A percentile compares a stretch with the other conserved stretches of the same genome.
phyloP scores from a whole-genome alignment of 2,329 filamentous ascomycete genomes.

The Sordariomycetes sp. region DNA sequence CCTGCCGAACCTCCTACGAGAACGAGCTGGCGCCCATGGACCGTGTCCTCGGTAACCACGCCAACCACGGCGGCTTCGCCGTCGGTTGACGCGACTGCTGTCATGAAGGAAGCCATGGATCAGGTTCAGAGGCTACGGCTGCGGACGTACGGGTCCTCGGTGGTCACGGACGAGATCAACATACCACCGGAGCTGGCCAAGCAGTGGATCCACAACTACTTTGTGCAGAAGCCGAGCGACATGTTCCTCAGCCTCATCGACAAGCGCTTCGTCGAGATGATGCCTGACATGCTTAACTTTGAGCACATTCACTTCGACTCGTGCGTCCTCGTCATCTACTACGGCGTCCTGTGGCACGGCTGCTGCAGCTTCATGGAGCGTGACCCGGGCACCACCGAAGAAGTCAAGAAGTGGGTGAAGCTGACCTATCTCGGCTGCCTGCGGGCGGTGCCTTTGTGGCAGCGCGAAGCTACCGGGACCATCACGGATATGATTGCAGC shows the following conservation, averaged over 20 bases:
- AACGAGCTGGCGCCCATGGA: background rate
- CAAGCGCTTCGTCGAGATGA: conserved; percentile 15
- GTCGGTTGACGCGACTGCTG: conserved; percentile 14
- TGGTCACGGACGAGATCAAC: conserved; percentile 13
- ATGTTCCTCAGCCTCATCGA: conserved; percentile 18
- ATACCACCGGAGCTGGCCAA: conserved; percentile 17
- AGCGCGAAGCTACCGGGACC: conserved; percentile 18
- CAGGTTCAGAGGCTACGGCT: conserved; percentile 15
- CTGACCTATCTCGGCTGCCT: conserved; percentile 16
- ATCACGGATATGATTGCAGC: conserved; percentile 19
- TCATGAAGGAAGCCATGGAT: conserved; percentile 18
- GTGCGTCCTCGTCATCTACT: conserved; percentile 18
- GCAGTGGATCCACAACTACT: conserved; percentile 13
- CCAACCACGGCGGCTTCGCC: no score
- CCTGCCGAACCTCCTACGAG: background rate
- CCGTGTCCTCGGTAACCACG: no score
- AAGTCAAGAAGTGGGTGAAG: background rate
- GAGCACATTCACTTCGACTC: conserved; percentile 19
- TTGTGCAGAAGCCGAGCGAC: conserved; percentile 16
- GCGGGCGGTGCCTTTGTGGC: conserved; percentile 17
- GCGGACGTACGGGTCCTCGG: conserved; percentile 9
- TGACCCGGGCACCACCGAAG: background rate
- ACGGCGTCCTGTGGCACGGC: conserved; percentile 18
- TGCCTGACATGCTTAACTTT: conserved; percentile 17
- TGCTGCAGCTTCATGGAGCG: conserved; percentile 1